Evolutionary conservation across 495 filamentous ascomycete species (phyloP), one percentile per base, ranked within the genome.

Genomic region (Aspergillus saccharolyticus): DNA sequence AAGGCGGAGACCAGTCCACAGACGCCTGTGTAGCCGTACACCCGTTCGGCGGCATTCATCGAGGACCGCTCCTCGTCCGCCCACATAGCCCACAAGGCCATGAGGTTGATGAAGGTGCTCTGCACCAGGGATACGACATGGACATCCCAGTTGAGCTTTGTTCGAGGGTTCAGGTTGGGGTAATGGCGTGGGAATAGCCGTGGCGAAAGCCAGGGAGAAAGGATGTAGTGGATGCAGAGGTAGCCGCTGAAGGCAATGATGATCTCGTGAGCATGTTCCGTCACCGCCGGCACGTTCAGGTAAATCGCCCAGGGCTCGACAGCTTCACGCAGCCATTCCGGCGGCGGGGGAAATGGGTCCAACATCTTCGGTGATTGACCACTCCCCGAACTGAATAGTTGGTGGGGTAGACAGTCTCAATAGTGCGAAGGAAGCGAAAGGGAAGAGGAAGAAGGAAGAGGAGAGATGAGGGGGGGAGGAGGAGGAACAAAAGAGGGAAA

Each of bases 41-140:
- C 79, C n/a, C 92, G 83, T 70, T 89, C 85, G 48, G 83, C 75
- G 70, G 79, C 81, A 55, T 81, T 80, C 86, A 93, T 92, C 33
- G 70, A 73, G 58, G 70, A 77, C 54, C 94, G 81, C 75, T 96
- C 90, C 46, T 86, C 71, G 72, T 97, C 94, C 44, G 60, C 67
- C 64, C 78, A 85, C 75, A 96, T 96, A 44, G 91, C 84, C 85
- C 87, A 97, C 33, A 99, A 69, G 15, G 91, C 89, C 42, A 89
- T 68, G 44, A 57, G 66, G 68, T 87, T 90, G 74, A 99, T 90
- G n/a, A 91, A 73, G 16, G 80, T 75, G 64, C 85, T 87, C 77
- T 99, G 94, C 17, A 89, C 75, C n/a, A 99, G 74, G 15, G 90
- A 96, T 20, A 97, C 95, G 63, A 97, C 88, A 68, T 97, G 94